Conservation (phyloP, 169 alveolate genomes). For the Cyclospora cayetanensis region DNA sequence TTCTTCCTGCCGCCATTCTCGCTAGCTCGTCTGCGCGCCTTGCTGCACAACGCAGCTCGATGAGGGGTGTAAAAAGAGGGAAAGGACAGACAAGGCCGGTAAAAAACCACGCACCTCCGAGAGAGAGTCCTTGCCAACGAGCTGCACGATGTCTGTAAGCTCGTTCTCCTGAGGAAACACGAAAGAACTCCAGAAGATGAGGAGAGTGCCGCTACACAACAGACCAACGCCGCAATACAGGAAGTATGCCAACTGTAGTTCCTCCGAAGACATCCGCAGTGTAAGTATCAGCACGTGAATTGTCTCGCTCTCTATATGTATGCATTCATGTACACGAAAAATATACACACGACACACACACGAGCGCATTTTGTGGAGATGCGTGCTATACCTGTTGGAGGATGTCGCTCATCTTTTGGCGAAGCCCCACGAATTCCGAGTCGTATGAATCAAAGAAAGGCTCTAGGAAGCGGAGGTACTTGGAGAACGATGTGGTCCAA, state of each 20-base stretch:
- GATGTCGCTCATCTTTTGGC: conserved; percentile 93
- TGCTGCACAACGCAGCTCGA: no score
- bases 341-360: background rate
- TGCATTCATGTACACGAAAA: background rate
- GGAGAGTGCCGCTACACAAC: background rate
- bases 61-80: no score
- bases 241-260: no score
- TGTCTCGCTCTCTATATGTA: background rate
- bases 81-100: background rate
- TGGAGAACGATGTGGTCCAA: conserved; percentile 97
- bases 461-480: conserved; percentile 95
- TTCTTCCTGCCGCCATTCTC: background rate
- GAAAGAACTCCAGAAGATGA: background rate
- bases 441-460: conserved; percentile 94
- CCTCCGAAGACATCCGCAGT: no score
- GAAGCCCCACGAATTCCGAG: conserved; percentile 92
- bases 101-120: conserved; percentile 87
- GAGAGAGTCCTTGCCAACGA: conserved; percentile 98
- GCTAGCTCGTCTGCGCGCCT: background rate
- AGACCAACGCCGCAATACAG: background rate
- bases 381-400: conserved; percentile 81
- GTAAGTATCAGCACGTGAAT: no score
- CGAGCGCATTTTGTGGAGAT: background rate
- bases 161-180: conserved; percentile 91
- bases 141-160: conserved; percentile 96